Evolutionary conservation across 768 basidiomycete species (phyloP).

Genomic region (Psilocybe azurescens): DNA sequence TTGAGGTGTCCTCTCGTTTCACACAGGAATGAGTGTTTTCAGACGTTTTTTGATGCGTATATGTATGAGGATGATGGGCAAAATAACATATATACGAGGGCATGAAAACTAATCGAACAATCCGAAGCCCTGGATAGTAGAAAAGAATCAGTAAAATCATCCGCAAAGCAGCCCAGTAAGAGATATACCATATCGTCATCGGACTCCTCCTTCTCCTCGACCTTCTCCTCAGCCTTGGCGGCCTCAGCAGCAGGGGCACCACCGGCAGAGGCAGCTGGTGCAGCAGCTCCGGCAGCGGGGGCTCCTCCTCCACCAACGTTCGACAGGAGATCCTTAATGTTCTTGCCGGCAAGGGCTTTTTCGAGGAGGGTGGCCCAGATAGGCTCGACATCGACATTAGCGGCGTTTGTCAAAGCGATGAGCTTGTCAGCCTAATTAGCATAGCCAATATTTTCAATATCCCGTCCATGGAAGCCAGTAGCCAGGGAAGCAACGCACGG

Average conservation of each 20-base stretch:
- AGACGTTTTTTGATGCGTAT: slow-evolving; percentile 21
- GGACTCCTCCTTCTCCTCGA: slow-evolving; percentile 88
- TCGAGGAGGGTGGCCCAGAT: slow-evolving; percentile 98
- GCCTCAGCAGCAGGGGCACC: slow-evolving; percentile 74
- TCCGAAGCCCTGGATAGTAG: slow-evolving; percentile 80
- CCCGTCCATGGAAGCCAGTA: not conserved
- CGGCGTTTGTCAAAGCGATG: slow-evolving; percentile 80
- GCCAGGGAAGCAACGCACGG: slow-evolving; percentile 64
- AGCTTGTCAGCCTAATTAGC: slow-evolving; percentile 86
- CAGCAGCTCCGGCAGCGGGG: slow-evolving; percentile 64
- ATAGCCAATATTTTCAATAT: slow-evolving; percentile 4
- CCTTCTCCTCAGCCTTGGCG: slow-evolving; percentile 81
- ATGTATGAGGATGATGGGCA: slow-evolving; percentile 14
- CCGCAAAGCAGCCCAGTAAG: not conserved
- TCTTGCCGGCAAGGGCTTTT: slow-evolving; percentile 97
- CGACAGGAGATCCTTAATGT: slow-evolving; percentile 93
- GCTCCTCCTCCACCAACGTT: slow-evolving; percentile 96
- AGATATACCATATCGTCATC: slow-evolving; percentile 86
- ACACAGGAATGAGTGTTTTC: slow-evolving; percentile 17
- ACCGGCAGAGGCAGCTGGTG: slow-evolving; percentile 38
- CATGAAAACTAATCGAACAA: slow-evolving; percentile 80
- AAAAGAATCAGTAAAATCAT: slow-evolving; percentile 1
- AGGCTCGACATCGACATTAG: slow-evolving; percentile 86
- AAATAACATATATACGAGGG: slow-evolving; percentile 16
- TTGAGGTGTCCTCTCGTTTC: not conserved